phyloP scores from a whole-genome alignment of 2,329 filamentous ascomycete genomes.

The Ophiocordyceps camponoti-saundersi region DNA sequence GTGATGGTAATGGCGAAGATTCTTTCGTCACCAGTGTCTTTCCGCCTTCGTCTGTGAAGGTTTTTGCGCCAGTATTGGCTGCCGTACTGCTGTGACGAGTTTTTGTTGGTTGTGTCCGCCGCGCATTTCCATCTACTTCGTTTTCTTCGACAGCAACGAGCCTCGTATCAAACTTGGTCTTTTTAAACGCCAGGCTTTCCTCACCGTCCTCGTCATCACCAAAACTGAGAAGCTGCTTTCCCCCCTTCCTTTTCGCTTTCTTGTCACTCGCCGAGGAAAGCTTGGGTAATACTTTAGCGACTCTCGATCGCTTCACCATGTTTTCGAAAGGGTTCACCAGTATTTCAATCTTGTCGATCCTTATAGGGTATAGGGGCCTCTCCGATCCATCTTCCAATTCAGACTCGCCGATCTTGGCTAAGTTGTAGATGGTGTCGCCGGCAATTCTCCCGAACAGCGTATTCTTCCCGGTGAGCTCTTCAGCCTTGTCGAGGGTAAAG shows the following conservation, averaged over 20 bases:
- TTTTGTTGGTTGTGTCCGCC: conserved; percentile 8
- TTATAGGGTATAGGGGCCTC: conserved; percentile 70
- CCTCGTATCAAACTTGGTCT: conserved; percentile 62
- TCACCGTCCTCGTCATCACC: conserved; percentile 47
- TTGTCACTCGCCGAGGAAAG: conserved; percentile 29
- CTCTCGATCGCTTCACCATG: conserved; percentile 53
- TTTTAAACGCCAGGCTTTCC: conserved; percentile 46
- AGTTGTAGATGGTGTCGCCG: conserved; percentile 89
- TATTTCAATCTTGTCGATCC: conserved; percentile 57
- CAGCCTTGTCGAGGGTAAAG: conserved; percentile 70
- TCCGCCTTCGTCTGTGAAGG: conserved; percentile 13
- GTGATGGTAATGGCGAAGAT: neutral
- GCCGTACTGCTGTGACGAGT: neutral
- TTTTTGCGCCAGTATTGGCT: conserved; percentile 3
- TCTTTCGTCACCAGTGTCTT: conserved; percentile 2
- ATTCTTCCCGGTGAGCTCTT: conserved; percentile 77
- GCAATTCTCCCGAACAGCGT: conserved; percentile 86
- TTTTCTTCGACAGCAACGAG: conserved; percentile 39
- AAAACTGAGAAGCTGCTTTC: conserved; percentile 66
- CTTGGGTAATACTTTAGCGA: conserved; percentile 28
- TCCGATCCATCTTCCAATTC: conserved; percentile 69
- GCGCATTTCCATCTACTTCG: conserved; percentile 13
- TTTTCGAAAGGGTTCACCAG: conserved; percentile 69
- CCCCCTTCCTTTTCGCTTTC: conserved; percentile 55
- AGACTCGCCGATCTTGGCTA: conserved; percentile 81